Conservation (phyloP, 139 green algal genomes). For the Chlorella sp. region DNA sequence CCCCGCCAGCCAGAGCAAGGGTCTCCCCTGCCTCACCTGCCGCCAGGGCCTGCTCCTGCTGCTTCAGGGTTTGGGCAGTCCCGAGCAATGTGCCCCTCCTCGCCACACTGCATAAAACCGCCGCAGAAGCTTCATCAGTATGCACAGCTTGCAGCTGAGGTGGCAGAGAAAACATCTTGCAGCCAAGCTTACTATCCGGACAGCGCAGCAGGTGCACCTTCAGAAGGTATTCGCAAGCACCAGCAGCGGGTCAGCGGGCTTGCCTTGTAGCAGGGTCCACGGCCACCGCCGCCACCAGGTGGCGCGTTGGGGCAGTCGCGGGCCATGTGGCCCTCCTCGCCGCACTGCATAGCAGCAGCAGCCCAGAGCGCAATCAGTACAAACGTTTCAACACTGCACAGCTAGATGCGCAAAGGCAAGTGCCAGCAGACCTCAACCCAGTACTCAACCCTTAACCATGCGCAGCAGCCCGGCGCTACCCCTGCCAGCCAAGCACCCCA, state of each 20-base stretch:
- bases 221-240: not conserved
- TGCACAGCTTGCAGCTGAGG: no score
- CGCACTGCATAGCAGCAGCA: not conserved
- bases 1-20: not conserved
- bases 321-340: slow-evolving; percentile 11
- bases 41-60: not conserved
- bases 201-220: no score
- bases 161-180: no score
- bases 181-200: no score
- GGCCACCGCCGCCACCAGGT: not conserved
- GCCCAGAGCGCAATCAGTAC: not conserved
- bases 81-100: slow-evolving; percentile 28
- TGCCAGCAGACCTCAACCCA: no score
- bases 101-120: not conserved
- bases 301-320: slow-evolving; percentile 8
- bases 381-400: not conserved
- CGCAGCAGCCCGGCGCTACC: not conserved
- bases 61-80: slow-evolving; percentile 19
- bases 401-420: not conserved
- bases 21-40: not conserved
- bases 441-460: no score
- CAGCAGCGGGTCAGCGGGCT: not conserved
- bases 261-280: not conserved
- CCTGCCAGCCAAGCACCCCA: not conserved
- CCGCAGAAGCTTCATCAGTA: not conserved